Conservation (phyloP, 768 basidiomycete species). For the Pisolithus marmoratus region DNA sequence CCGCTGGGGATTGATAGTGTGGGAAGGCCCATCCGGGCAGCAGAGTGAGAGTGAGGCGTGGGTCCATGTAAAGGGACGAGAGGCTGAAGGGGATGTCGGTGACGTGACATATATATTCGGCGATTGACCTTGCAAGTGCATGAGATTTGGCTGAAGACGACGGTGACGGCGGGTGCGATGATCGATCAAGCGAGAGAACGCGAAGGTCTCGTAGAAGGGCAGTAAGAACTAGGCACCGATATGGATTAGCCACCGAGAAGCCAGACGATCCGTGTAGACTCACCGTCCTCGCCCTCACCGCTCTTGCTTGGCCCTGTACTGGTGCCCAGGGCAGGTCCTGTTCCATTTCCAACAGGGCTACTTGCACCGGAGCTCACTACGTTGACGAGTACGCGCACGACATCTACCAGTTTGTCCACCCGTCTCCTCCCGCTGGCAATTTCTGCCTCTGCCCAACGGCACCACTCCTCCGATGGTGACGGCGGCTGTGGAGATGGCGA, state of each 20-base stretch:
- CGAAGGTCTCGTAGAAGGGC: slow-evolving; percentile 22
- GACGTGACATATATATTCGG: slow-evolving; percentile 75
- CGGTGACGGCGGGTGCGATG: slow-evolving; percentile 20
- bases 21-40: slow-evolving; percentile 8
- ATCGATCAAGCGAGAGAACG: slow-evolving; percentile 18
- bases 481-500: slow-evolving; percentile 1
- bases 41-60: slow-evolving; percentile 14
- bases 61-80: background rate
- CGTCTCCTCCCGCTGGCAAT: slow-evolving; percentile 55
- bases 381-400: slow-evolving; percentile 62
- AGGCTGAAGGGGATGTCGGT: slow-evolving; percentile 41
- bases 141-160: slow-evolving; percentile 19
- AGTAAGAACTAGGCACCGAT: slow-evolving; percentile 11
- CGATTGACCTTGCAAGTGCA: slow-evolving; percentile 23
- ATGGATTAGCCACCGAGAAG: background rate
- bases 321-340: background rate
- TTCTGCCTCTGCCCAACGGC: slow-evolving; percentile 27
- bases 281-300: slow-evolving; percentile 1
- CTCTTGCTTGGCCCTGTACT: background rate
- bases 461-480: slow-evolving; percentile 22
- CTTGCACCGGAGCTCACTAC: slow-evolving; percentile 40
- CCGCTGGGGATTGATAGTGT: slow-evolving; percentile 5
- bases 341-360: background rate
- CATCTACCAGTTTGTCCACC: slow-evolving; percentile 53
- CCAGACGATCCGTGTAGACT: slow-evolving; percentile 11